These are phyloP conservation scores for Penicillium occitanis DNA, from an alignment of 2,329 filamentous ascomycete genomes.

Conservation along the genomic window DNA sequence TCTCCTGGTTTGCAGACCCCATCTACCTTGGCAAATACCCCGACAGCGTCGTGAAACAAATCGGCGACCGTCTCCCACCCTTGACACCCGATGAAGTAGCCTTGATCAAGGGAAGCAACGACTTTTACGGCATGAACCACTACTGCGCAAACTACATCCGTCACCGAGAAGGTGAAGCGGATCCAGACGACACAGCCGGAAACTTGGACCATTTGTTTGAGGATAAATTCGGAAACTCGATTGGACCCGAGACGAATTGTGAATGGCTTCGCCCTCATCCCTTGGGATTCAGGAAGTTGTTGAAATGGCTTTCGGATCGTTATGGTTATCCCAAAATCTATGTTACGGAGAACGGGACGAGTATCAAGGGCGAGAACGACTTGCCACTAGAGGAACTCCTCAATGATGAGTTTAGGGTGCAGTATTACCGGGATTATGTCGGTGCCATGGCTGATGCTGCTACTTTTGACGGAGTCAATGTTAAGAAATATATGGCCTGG, in stretches of 20 bases:
- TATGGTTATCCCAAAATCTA: conserved; percentile 77
- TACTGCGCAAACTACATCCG: conserved; percentile 87
- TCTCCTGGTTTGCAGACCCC: conserved; percentile 85
- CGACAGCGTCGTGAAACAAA: conserved; percentile 76
- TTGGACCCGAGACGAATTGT: conserved; percentile 79
- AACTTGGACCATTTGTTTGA: conserved; percentile 71
- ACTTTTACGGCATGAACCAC: conserved; percentile 95
- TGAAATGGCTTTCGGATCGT: conserved; percentile 74
- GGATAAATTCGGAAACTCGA: conserved; percentile 69
- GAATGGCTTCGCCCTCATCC: conserved; percentile 77
- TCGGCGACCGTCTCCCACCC: conserved; percentile 71
- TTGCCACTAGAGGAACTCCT: conserved; percentile 68
- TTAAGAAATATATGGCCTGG: conserved; percentile 81
- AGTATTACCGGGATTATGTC: conserved; percentile 78
- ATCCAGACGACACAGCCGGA: conserved; percentile 68
- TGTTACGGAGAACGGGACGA: conserved; percentile 86
- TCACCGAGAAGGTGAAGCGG: conserved; percentile 63
- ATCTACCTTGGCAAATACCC: conserved; percentile 84
- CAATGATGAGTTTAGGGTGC: conserved; percentile 75
- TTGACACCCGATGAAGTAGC: conserved; percentile 71
- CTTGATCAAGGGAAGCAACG: conserved; percentile 80
- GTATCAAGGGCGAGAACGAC: conserved; percentile 78
- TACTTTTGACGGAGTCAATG: conserved; percentile 71
- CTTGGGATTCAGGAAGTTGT: conserved; percentile 71
- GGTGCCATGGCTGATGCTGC: conserved; percentile 72